Base-by-base conservation (phyloP, 495 filamentous ascomycete species). In the Xylaria cubensis region DNA sequence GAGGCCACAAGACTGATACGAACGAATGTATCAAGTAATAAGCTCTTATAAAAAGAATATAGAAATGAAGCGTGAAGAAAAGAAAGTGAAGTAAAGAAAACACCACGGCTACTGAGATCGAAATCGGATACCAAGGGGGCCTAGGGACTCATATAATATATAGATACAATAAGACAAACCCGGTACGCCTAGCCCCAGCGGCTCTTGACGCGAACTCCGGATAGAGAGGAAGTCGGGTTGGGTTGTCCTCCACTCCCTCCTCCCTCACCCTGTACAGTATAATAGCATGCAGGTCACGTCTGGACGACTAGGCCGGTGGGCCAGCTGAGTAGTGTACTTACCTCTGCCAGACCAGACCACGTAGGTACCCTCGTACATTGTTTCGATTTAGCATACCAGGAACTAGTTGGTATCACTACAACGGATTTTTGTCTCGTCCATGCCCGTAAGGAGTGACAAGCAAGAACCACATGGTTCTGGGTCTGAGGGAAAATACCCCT, bases 201-300 rank as follows among this genome's bases (percentile, higher is more conserved):
- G 39, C 67, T 59, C 12, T 59, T 59, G 39, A 69, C 68, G 68
- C 55, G 68, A 63, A 46, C 29, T n/a, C 53, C 56, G 53, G 56
- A 46, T 51, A 19, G 44, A 59, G 15, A 51, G 32, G 42, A 29
- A 55, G 68, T 41, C 58, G 46, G 44, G 42, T 53, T 50, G 19
- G 41, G 46, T 66, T 29, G 34, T 66, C 44, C 44, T n/a, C 29
- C 64, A 53, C 46, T 39, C 36, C 36, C 36, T 66, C 21, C 67
- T 66, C 21, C 67, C 53, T 48, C 50, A 55, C 36, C 55, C 67
- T 46, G 53, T 34, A 46, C 55, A 65, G 39, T 44, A 68, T 58
- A 42, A 68, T 46, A 42, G 36, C 66, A 66, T 72, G 70, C 70
- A 66, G 41, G 62, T 67, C 62, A 42, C 70, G 70, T 72, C 50